Evolutionary conservation across 371 early-diverging fungal genomes (phyloP), one percentile per base, ranked within the genome.

Genomic region (Mortierella sp.): DNA sequence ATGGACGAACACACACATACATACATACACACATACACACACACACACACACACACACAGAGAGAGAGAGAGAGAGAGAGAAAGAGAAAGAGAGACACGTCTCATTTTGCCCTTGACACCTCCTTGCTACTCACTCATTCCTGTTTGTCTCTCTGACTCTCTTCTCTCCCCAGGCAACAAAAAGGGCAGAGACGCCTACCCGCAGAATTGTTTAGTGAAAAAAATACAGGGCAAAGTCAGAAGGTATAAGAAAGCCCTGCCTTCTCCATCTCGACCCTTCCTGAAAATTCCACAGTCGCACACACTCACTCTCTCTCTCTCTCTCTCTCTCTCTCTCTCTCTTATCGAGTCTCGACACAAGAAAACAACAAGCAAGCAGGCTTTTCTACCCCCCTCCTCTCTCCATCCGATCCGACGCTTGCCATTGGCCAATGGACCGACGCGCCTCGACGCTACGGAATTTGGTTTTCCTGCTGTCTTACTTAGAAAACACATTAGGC

Each of bases 21-120:
- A n/a, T n/a, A n/a, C n/a, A n/a, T n/a, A n/a, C n/a, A n/a, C n/a
- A n/a, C n/a, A n/a, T n/a, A n/a, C n/a, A n/a, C n/a, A n/a, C n/a
- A n/a, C n/a, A n/a, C n/a, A n/a, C n/a, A n/a, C n/a, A n/a, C n/a
- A n/a, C n/a, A n/a, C n/a, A n/a, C n/a, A n/a, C n/a, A n/a, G n/a
- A n/a, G n/a, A n/a, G n/a, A n/a, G n/a, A n/a, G 43, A 40, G 43
- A 40, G 43, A 40, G 2, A 40, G 43, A 40, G 43, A 40, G 43
- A 40, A 40, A 40, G 43, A 40, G 43, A 57, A n/a, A 57, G n/a
- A n/a, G 54, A 59, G 16, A 16, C 28, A 44, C 53, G 77, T 78
- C 82, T 44, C 77, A 77, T 74, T 81, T 67, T 74, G 61, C 64
- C 77, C 82, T 81, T 82, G 72, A 19, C 19, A 37, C 72, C 82